A percentile compares a stretch with the other conserved stretches of the same genome.
Evolutionary conservation across 2,329 filamentous ascomycete species (phyloP).

Genomic region (Botryotinia convoluta): DNA sequence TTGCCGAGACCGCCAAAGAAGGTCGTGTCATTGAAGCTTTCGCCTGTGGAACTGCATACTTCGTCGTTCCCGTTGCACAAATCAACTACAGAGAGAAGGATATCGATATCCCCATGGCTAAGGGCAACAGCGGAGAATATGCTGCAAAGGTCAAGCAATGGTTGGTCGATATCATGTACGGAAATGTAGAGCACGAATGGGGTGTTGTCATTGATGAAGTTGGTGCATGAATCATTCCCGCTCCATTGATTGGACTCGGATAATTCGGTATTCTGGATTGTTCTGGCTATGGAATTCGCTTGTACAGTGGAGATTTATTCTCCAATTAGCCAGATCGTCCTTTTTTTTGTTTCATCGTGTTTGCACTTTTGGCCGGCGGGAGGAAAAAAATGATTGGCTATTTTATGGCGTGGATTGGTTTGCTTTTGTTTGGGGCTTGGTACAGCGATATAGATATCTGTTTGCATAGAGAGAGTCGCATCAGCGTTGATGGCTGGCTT

Average conservation of each 20-base stretch:
- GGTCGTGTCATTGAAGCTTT: conserved; percentile 82
- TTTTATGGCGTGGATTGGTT: not conserved
- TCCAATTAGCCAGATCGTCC: not conserved
- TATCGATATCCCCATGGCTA: conserved; percentile 59
- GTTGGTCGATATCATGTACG: conserved; percentile 71
- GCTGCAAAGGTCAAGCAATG: conserved; percentile 63
- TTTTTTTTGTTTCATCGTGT: not conserved
- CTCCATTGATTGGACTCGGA: not conserved
- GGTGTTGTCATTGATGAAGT: conserved; percentile 63
- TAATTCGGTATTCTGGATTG: not conserved
- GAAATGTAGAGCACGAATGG: conserved; percentile 58
- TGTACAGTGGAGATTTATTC: not conserved
- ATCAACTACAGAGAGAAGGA: conserved; percentile 67
- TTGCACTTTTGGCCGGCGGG: not conserved
- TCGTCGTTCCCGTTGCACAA: conserved; percentile 64
- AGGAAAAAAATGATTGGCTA: not conserved
- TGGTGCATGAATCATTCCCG: not conserved
- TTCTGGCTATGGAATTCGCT: not conserved
- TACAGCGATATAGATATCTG: conserved; percentile 1
- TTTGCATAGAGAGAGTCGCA: conserved; percentile 4
- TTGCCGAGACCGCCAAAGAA: conserved; percentile 69
- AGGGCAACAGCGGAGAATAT: conserved; percentile 52
- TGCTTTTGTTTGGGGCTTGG: not conserved
- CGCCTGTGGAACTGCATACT: conserved; percentile 80
- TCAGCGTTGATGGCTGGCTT: not conserved